Percentiles rank a stretch among this genome's conserved stretches.
phyloP scores from a whole-genome alignment of 164 flowering plant species.

The Vitis rupestris region DNA sequence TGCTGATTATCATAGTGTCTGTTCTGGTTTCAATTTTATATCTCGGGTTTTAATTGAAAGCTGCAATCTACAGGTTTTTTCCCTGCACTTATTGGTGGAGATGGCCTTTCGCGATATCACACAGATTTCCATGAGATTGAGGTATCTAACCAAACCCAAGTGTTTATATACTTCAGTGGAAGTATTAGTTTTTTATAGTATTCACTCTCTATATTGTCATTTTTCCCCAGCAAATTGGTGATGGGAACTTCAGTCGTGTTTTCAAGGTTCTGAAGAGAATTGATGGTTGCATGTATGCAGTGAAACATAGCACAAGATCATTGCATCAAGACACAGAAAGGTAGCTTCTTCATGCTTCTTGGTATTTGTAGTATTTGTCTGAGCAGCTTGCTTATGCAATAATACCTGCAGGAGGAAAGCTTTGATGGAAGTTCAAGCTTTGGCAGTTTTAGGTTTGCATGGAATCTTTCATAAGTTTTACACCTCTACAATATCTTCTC shows the following conservation, averaged over 20 bases:
- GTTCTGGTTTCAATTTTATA: not conserved
- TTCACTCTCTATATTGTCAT: slow-evolving; percentile 4
- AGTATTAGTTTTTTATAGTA: not conserved
- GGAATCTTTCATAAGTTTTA: not conserved
- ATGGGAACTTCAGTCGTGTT: slow-evolving; percentile 86
- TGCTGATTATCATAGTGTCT: too few relatives aligned
- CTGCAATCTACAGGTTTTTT: slow-evolving; percentile 42
- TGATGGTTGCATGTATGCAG: slow-evolving; percentile 98
- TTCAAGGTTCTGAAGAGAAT: slow-evolving; percentile 87
- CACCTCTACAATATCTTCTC: not conserved
- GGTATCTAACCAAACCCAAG: slow-evolving; percentile 33
- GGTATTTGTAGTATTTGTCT: slow-evolving; percentile 1
- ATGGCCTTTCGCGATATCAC: slow-evolving; percentile 83
- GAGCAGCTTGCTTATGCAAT: slow-evolving; percentile 16
- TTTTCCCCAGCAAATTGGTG: slow-evolving; percentile 72
- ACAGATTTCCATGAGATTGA: slow-evolving; percentile 91
- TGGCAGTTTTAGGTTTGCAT: slow-evolving; percentile 81
- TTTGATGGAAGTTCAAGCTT: slow-evolving; percentile 96
- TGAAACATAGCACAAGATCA: slow-evolving; percentile 65
- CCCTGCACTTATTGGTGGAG: slow-evolving; percentile 51
- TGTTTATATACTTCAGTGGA: not conserved
- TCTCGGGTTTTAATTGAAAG: slow-evolving; percentile 6
- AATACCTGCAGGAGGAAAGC: slow-evolving; percentile 68
- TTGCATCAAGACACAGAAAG: slow-evolving; percentile 80
- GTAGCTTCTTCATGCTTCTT: slow-evolving; percentile 30